Percentiles rank a stretch among this genome's conserved stretches.
phyloP scores from a whole-genome alignment of 2,329 filamentous ascomycete genomes.

The Aspergillus tamarii region DNA sequence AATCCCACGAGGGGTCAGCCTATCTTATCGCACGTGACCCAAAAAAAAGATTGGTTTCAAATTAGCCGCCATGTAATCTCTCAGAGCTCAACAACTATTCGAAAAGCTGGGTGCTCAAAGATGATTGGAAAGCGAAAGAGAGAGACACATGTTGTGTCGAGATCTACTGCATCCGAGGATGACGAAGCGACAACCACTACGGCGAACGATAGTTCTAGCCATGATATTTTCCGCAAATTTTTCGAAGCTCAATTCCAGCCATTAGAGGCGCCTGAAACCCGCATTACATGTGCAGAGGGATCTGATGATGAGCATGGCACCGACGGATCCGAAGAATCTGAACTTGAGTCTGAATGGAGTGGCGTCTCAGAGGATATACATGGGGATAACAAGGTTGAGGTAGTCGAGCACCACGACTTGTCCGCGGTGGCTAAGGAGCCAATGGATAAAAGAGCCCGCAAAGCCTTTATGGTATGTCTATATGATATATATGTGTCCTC shows the following conservation, averaged over 20 bases:
- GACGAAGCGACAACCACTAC: slow-evolving; percentile 26
- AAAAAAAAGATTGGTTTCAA: slow-evolving; percentile 19
- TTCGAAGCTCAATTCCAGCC: slow-evolving; percentile 90
- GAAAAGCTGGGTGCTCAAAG: slow-evolving; percentile 5
- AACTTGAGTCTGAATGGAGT: slow-evolving; percentile 60
- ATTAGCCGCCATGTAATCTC: not conserved
- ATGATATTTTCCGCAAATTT: slow-evolving; percentile 77
- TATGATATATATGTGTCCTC: no score
- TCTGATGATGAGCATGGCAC: slow-evolving; percentile 26
- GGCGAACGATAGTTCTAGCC: slow-evolving; percentile 56
- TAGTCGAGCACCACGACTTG: slow-evolving; percentile 64
- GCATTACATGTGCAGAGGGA: slow-evolving; percentile 16
- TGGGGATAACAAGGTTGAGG: slow-evolving; percentile 52
- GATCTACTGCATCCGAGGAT: slow-evolving; percentile 26
- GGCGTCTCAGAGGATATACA: slow-evolving; percentile 60
- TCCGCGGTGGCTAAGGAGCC: slow-evolving; percentile 42
- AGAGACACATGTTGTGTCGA: slow-evolving; percentile 37
- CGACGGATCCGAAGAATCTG: slow-evolving; percentile 28
- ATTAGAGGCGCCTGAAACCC: slow-evolving; percentile 48
- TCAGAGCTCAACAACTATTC: not conserved
- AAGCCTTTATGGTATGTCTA: slow-evolving; percentile 72
- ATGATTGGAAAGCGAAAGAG: slow-evolving; percentile 56
- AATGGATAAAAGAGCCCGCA: slow-evolving; percentile 71
- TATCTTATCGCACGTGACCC: slow-evolving; percentile 47
- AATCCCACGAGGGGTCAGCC: slow-evolving; percentile 21